Conservation (phyloP, 371 early-diverging fungal species). For the Circinella umbellata region DNA sequence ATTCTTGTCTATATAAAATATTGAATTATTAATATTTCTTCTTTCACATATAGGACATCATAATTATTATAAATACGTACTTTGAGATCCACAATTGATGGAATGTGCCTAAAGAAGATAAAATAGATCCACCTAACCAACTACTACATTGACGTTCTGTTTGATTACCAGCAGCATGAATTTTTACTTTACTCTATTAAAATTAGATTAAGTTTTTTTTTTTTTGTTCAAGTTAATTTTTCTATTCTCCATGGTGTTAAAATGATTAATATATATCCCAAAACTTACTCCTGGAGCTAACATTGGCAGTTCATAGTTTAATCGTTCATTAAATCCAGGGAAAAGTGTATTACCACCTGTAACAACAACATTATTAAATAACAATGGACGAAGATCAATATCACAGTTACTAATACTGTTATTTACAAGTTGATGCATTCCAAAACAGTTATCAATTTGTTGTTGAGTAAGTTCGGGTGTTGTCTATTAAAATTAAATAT, state of each 20-base stretch:
- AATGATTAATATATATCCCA: too few relatives aligned
- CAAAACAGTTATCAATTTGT: constrained; percentile 48
- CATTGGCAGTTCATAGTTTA: constrained; percentile 73
- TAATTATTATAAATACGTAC: constrained; percentile 5
- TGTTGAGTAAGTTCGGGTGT: constrained; percentile 28
- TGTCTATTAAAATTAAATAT: background rate
- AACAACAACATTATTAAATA: constrained; percentile 82
- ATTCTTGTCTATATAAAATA: constrained; percentile 59
- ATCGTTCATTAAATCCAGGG: constrained; percentile 87
- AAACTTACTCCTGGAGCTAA: constrained; percentile 76
- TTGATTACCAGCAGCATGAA: constrained; percentile 78
- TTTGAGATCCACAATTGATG: constrained; percentile 95
- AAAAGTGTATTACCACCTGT: constrained; percentile 91
- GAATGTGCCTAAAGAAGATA: constrained; percentile 94
- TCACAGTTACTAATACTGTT: constrained; percentile 81
- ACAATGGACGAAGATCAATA: constrained; percentile 82
- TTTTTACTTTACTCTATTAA: constrained; percentile 73
- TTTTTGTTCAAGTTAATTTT: background rate
- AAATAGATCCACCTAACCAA: constrained; percentile 97
- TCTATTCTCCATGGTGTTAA: background rate
- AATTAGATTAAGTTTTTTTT: background rate
- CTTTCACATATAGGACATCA: too few relatives aligned
- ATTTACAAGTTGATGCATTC: constrained; percentile 72
- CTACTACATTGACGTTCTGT: constrained; percentile 88
- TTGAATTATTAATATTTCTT: background rate